Base-by-base conservation (phyloP, 495 filamentous ascomycete species). In the Penicillium lividum region DNA sequence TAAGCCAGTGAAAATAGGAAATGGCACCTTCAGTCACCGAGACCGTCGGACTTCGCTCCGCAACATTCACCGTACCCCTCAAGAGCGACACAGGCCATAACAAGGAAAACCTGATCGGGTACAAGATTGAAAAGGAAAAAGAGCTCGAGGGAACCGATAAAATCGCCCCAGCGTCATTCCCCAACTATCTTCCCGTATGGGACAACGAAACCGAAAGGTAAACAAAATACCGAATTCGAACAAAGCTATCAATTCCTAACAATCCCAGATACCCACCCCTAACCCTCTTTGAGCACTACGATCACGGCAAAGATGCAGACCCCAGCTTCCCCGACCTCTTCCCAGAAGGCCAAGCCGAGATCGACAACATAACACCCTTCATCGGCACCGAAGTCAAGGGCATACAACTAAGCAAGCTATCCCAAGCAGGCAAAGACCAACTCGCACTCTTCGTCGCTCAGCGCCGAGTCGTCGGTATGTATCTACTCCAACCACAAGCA, bases 171-270 rank as follows among this genome's bases (percentile, higher is more conserved):
- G 87, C 80, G 0, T 70, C 75, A 11, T 92, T 89, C 65, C 86
- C 85, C 1, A 78, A 92, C 66, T 93, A 93, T 68, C 81, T 93
- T 10, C 88, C 89, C 8, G 87, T 85, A 3, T 93, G 88, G 88
- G 81, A 89, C 61, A 84, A 79, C 62, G 69, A 79, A 66, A 79
- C 72, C 7, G 68, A 67, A 53, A 71, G 71, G 75, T 77, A 66
- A 31, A 40, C 15, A 13, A 16, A 40, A 3, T 0, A 1, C 15
- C 7, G 38, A 40, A 40, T 5, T 33, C 31, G 3, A 16, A 16
- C 15, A 16, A 16, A 2, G n/a, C 13, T 11, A 9, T 22, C 33
- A 11, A 36, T 9, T 9, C 9, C 34, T 56, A 22, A 61, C 46
- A 22, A 36, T 54, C 42, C 43, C 11, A 79, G 77, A 70, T 80